Conservation (phyloP, 495 filamentous ascomycete species). For the Podospora sp. region DNA sequence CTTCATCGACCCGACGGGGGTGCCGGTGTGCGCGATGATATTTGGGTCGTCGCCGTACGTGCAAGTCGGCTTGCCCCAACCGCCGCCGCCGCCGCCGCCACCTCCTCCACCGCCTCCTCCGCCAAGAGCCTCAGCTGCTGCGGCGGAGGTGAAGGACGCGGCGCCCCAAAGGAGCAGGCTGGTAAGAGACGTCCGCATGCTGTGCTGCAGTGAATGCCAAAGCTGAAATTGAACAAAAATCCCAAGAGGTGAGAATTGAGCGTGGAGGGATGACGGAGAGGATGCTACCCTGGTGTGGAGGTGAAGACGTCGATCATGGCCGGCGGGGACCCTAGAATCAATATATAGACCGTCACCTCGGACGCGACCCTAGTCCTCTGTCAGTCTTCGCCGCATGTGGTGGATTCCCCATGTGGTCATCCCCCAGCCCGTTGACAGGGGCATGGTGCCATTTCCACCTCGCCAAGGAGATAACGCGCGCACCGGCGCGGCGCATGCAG, state of each 20-base stretch:
- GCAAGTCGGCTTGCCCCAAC: slow-evolving; percentile 10
- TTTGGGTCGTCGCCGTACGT: slow-evolving; percentile 16
- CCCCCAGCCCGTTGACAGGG: neutral
- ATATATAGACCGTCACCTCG: neutral
- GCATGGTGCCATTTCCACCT: no score
- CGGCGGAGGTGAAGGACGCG: neutral
- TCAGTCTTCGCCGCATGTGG: slow-evolving; percentile 7
- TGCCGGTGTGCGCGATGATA: slow-evolving; percentile 38
- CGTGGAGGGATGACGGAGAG: no score
- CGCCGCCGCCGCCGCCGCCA: no score
- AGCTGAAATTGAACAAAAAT: no score
- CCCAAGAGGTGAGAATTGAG: no score
- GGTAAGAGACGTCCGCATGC: slow-evolving; percentile 7
- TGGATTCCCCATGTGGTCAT: neutral
- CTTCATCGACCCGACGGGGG: slow-evolving; percentile 32
- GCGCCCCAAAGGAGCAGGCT: slow-evolving; percentile 12
- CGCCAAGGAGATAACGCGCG: no score
- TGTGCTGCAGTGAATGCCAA: neutral
- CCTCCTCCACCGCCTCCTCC: no score
- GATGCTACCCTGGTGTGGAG: no score
- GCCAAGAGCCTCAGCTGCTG: no score
- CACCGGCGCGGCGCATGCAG: no score
- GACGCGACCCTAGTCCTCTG: neutral
- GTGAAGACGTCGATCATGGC: neutral
- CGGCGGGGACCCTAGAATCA: slow-evolving; percentile 5